Evolutionary conservation across 345 rosid genomes (phyloP).

Genomic region (Arabidopsis suecica): DNA sequence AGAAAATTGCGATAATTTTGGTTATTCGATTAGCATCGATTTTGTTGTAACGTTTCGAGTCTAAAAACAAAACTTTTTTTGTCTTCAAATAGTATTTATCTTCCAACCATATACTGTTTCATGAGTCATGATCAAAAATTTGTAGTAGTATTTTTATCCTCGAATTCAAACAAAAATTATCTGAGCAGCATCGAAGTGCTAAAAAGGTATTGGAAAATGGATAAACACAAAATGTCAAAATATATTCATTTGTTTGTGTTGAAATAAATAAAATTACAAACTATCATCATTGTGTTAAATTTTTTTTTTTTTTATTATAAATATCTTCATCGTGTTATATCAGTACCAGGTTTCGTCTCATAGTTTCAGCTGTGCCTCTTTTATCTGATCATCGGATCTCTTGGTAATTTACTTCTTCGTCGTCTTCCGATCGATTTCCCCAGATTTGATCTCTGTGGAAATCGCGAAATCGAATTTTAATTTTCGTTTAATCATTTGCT

Average conservation of each 20-base stretch:
- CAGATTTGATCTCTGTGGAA: constrained; percentile 10
- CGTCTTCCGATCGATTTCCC: constrained; percentile 23
- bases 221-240: constrained; percentile 7
- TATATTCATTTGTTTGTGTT: neutral
- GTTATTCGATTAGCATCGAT: constrained; percentile 9
- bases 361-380: constrained; percentile 6
- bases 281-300: neutral
- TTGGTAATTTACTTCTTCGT: constrained; percentile 28
- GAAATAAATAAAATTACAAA: neutral
- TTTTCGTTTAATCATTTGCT: neutral
- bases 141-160: neutral
- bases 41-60: neutral
- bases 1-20: constrained; percentile 25
- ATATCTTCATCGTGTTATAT: neutral
- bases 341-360: constrained; percentile 33
- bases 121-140: neutral
- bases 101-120: neutral
- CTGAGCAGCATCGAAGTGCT: constrained; percentile 31
- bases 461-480: constrained; percentile 1
- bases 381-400: constrained; percentile 41
- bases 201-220: constrained; percentile 2
- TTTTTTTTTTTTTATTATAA: neutral
- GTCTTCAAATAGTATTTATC: neutral
- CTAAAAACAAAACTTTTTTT: neutral
- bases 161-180: neutral